Base-by-base conservation (phyloP, 2,329 filamentous ascomycete species). In the Alternaria sp. region DNA sequence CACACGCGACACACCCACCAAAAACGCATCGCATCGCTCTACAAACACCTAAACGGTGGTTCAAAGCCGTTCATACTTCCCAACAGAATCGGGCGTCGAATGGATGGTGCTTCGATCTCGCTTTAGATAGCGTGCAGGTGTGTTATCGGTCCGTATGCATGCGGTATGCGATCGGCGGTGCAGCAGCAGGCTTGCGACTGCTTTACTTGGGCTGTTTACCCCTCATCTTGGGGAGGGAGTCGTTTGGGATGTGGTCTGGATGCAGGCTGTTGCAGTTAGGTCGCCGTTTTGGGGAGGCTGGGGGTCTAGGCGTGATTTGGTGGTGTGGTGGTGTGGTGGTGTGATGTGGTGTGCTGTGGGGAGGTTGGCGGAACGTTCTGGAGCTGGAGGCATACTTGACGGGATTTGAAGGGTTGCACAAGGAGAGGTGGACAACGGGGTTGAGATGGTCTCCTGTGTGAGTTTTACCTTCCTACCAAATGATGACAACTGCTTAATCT, bases 81-180 rank as follows among this genome's bases (percentile, higher is more conserved):
- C 53, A 55, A 55, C 53, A 55, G 18, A 55, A 45, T 11, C 53
- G 9, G 9, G 23, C 21, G 44, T 28, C 37, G 53, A 41, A 11
- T 21, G 10, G 15, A 21, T 14, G 28, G 33, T 9, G n/a, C n/a
- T 45, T 46, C 18, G 53, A 46, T 55, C 53, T 33, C 49, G 20
- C 49, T 53, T 20, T 53, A 10, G 18, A 41, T 18, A 41, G 49
- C 28, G 4, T 33, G 49, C 14, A 49, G 23, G 1, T 49, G 49
- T 20, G 23, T 37, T 41, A 53, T 53, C 49, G 49, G 30, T 53
- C 49, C 20, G 30, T 25, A 18, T 37, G 30, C 9, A 37, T 53
- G 49, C 30, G 21, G 30, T 12, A 37, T 18, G 30, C 1, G 49
- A 53, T 53, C 30, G 49, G 37, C 49, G 33, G 2, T 18, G 47